phyloP scores from a whole-genome alignment of 495 filamentous ascomycete genomes.

The Aspergillus steynii region DNA sequence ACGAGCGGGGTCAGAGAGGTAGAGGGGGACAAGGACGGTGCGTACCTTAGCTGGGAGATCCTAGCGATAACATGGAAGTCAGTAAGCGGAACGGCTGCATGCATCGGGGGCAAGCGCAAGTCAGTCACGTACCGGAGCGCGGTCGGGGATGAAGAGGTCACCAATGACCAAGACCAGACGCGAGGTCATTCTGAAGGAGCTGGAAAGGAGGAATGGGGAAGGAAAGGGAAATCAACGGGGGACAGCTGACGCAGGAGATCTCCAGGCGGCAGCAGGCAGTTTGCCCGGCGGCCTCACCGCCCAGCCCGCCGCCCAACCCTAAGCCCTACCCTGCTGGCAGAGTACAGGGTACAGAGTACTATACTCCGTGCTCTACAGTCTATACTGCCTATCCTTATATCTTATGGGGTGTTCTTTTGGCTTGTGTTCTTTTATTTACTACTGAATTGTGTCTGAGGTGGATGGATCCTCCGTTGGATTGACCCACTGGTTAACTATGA shows the following conservation, averaged over 20 bases:
- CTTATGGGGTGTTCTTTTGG: too few species aligned
- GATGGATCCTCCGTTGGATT: too few species aligned
- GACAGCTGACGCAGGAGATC: neutral
- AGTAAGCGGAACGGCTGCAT: slow-evolving; percentile 14
- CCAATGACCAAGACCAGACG: slow-evolving; percentile 88
- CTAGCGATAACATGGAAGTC: slow-evolving; percentile 38
- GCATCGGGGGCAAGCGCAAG: neutral
- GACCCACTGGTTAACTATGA: too few species aligned
- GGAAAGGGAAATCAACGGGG: slow-evolving; percentile 20
- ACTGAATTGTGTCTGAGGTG: too few species aligned
- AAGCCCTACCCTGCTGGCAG: too few species aligned
- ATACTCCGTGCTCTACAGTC: too few species aligned
- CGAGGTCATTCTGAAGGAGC: slow-evolving; percentile 62
- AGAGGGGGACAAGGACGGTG: slow-evolving; percentile 1
- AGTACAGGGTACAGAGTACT: too few species aligned
- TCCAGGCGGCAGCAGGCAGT: neutral
- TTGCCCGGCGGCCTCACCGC: neutral
- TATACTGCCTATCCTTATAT: too few species aligned
- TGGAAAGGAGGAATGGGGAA: neutral
- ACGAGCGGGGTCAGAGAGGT: slow-evolving; percentile 6
- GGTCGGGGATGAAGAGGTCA: slow-evolving; percentile 96
- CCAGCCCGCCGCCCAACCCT: too few species aligned
- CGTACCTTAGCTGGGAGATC: slow-evolving; percentile 89
- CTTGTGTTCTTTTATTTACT: too few species aligned
- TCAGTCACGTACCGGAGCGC: slow-evolving; percentile 66